phyloP scores from a whole-genome alignment of 306 rosid genomes.

The Ochetophila trinervis region DNA sequence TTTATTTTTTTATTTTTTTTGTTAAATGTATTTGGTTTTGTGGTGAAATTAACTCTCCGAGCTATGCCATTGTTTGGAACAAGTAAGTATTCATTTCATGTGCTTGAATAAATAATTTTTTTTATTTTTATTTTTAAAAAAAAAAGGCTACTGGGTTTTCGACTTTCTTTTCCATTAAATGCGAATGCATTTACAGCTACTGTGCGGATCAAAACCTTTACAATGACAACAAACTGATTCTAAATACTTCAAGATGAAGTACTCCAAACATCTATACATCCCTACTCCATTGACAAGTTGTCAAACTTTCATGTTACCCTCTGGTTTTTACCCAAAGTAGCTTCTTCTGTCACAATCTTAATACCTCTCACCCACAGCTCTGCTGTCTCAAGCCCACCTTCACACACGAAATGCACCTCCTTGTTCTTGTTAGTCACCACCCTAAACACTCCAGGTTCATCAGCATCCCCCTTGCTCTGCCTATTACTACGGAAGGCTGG shows the following conservation, averaged over 20 bases:
- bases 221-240: conserved; percentile 22
- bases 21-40: too few species aligned
- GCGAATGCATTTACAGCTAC: conserved; percentile 28
- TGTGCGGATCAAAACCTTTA: conserved; percentile 37
- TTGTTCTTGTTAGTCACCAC: conserved; percentile 62
- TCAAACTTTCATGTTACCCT: conserved; percentile 18
- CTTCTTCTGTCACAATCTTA: conserved; percentile 61
- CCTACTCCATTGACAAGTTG: conserved; percentile 22
- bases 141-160: background rate
- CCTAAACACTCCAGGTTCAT: conserved; percentile 72
- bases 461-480: conserved; percentile 49
- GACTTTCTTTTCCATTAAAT: background rate
- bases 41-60: too few species aligned
- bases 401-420: conserved; percentile 84
- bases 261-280: conserved; percentile 41
- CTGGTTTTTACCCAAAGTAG: conserved; percentile 27
- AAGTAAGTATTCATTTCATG: too few species aligned
- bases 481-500: conserved; percentile 49
- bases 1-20: too few species aligned
- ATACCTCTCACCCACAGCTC: conserved; percentile 93
- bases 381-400: conserved; percentile 69
- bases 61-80: background rate
- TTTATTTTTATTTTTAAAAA: too few species aligned
- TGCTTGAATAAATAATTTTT: too few species aligned
- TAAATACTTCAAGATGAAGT: conserved; percentile 73